Evolutionary conservation across 805 yeast species (phyloP).

Genomic region (Candida taoyuanica): DNA sequence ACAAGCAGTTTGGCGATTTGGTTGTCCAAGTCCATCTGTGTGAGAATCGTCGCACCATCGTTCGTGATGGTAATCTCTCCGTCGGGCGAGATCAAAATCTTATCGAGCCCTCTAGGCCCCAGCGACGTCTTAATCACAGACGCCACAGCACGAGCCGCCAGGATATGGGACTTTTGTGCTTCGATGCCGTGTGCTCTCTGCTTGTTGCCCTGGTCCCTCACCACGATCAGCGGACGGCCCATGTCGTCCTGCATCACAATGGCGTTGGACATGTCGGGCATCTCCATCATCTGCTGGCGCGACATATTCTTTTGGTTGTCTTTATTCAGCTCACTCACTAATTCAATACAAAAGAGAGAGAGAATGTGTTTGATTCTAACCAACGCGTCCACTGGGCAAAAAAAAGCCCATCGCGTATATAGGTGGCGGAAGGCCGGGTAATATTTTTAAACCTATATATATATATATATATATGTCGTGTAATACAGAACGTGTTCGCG

Average conservation of each 20-base stretch:
- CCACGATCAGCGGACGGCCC: slow-evolving; percentile 98
- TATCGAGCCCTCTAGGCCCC: slow-evolving; percentile 98
- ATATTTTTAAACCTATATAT: too few species aligned
- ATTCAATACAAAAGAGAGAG: too few species aligned
- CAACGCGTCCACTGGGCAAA: slow-evolving; percentile 9
- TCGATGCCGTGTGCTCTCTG: slow-evolving; percentile 71
- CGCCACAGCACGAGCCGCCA: slow-evolving; percentile 94
- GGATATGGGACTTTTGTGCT: slow-evolving; percentile 79
- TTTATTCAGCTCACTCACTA: too few species aligned
- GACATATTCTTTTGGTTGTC: slow-evolving; percentile 24
- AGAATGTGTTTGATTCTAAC: too few species aligned
- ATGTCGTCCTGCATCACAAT: slow-evolving; percentile 98
- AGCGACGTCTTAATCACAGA: slow-evolving; percentile 86
- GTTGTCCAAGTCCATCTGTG: slow-evolving; percentile 93
- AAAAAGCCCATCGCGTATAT: slow-evolving; percentile 1
- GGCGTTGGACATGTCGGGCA: slow-evolving; percentile 96
- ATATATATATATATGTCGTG: too few species aligned
- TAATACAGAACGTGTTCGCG: not conserved
- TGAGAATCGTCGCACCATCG: slow-evolving; percentile 95
- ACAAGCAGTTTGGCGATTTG: slow-evolving; percentile 95
- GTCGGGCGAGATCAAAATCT: slow-evolving; percentile 90
- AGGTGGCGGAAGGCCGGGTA: slow-evolving; percentile 5
- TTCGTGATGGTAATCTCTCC: slow-evolving; percentile 98
- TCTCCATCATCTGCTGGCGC: slow-evolving; percentile 34
- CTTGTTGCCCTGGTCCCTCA: slow-evolving; percentile 72